A percentile compares a stretch with the other conserved stretches of the same genome.
These are phyloP conservation scores for Annulohypoxylon maeteangense DNA, from an alignment of 495 filamentous ascomycete genomes.

Conservation along the genomic window DNA sequence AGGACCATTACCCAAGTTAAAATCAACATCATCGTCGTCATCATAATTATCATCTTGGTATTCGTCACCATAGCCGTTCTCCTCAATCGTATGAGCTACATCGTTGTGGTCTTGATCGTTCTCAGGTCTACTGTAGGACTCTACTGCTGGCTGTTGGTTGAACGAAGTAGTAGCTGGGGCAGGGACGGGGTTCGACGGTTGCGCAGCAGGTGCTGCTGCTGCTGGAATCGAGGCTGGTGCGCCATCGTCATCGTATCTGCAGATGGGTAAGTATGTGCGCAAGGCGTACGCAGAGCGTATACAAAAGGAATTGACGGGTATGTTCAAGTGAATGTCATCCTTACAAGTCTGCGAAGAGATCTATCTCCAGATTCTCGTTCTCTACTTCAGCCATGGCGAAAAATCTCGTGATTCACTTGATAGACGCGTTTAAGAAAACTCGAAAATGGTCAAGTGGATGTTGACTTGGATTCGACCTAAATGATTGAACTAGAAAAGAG, in stretches of 20 bases:
- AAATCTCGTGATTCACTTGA: neutral
- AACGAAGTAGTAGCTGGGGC: constrained; percentile 20
- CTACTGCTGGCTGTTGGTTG: constrained; percentile 26
- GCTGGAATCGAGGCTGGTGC: constrained; percentile 50
- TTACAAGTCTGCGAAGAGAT: constrained; percentile 98
- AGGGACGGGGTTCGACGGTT: constrained; percentile 25
- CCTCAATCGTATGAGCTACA: constrained; percentile 45
- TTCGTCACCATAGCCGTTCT: constrained; percentile 65
- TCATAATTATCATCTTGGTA: constrained; percentile 65
- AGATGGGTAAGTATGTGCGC: constrained; percentile 25
- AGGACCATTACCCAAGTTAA: constrained; percentile 62
- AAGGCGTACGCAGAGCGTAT: neutral
- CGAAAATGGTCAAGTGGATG: constrained; percentile 4
- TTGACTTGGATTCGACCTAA: constrained; percentile 35
- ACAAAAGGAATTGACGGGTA: neutral
- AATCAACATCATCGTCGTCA: constrained; percentile 73
- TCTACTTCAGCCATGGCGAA: constrained; percentile 82
- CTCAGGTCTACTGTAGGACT: constrained; percentile 29
- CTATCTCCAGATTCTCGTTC: constrained; percentile 81
- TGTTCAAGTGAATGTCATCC: constrained; percentile 47
- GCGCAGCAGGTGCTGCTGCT: constrained; percentile 47
- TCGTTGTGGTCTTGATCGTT: constrained; percentile 32
- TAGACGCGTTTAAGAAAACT: constrained; percentile 20
- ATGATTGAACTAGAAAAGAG: constrained; percentile 2
- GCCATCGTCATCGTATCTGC: constrained; percentile 90